Evolutionary conservation across 257 asterid species (phyloP).

Genomic region (Leptodermis oblonga): DNA sequence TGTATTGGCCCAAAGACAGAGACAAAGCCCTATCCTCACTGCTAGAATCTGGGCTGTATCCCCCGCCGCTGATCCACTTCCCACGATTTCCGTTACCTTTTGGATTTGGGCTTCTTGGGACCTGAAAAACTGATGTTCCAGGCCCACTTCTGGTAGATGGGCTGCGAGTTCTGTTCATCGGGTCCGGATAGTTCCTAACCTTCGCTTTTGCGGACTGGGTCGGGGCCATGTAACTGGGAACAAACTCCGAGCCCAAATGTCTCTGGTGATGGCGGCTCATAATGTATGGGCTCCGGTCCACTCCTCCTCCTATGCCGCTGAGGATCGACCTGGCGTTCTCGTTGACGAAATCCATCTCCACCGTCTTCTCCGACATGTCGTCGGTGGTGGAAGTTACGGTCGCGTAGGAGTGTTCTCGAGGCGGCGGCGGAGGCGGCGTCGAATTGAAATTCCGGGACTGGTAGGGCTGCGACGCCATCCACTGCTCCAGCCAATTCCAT

Average conservation of each 20-base stretch:
- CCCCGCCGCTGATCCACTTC: conserved; percentile 41
- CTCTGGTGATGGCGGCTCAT: conserved; percentile 26
- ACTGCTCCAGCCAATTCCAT: conserved; percentile 85
- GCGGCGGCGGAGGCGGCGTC: conserved; percentile 16
- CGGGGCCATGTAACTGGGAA: conserved; percentile 86
- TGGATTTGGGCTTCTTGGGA: conserved; percentile 63
- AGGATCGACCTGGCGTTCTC: conserved; percentile 28
- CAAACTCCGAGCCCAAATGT: conserved; percentile 17
- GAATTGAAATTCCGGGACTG: conserved; percentile 29
- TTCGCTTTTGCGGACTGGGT: conserved; percentile 88
- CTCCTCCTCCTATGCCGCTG: background rate
- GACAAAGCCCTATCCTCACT: conserved; percentile 55
- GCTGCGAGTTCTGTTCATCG: conserved; percentile 31
- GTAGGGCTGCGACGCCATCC: conserved; percentile 82
- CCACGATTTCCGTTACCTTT: conserved; percentile 31
- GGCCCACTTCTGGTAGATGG: conserved; percentile 39
- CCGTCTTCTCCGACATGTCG: conserved; percentile 59
- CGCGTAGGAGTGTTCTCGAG: conserved; percentile 38
- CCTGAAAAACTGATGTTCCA: conserved; percentile 43
- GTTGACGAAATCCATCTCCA: conserved; percentile 51
- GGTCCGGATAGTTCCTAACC: conserved; percentile 45
- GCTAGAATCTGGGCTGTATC: conserved; percentile 67
- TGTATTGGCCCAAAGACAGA: conserved; percentile 35
- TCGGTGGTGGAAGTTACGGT: conserved; percentile 30
- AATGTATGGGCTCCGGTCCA: conserved; percentile 33